Conservation (phyloP, 1,284 basidiomycete genomes). For the Microstroma glucosiphilum region DNA sequence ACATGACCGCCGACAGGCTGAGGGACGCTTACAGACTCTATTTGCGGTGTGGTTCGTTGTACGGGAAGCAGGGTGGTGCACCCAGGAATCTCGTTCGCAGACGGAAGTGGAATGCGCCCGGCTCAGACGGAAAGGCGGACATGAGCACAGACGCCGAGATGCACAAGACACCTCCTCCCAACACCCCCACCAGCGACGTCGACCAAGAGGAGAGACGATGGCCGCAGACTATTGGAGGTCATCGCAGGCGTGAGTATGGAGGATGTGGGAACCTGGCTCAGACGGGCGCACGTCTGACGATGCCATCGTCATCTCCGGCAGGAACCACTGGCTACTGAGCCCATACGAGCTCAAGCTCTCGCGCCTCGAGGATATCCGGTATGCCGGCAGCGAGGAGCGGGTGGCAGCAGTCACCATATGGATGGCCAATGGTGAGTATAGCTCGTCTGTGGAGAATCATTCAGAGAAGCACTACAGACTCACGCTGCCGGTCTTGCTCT, state of each 20-base stretch:
- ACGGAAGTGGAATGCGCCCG: too few species aligned
- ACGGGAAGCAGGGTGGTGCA: too few species aligned
- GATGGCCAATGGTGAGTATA: slow-evolving; percentile 34
- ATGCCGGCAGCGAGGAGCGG: slow-evolving; percentile 28
- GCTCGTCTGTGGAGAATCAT: too few species aligned
- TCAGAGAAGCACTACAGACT: too few species aligned
- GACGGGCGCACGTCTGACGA: neutral
- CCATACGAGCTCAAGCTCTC: slow-evolving; percentile 33
- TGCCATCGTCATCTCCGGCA: slow-evolving; percentile 9
- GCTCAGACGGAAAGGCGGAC: too few species aligned
- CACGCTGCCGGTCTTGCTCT: neutral
- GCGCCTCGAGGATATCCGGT: slow-evolving; percentile 34
- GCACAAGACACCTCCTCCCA: too few species aligned
- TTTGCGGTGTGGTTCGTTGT: too few species aligned
- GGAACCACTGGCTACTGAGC: slow-evolving; percentile 46
- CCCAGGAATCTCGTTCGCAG: too few species aligned
- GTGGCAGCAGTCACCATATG: slow-evolving; percentile 40
- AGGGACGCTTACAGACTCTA: too few species aligned
- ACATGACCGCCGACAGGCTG: neutral
- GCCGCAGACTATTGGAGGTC: slow-evolving; percentile 6
- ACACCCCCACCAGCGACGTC: too few species aligned
- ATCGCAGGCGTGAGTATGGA: slow-evolving; percentile 4
- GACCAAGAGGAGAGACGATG: neutral
- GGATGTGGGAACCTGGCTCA: too few species aligned
- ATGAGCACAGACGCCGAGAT: too few species aligned